These are phyloP conservation scores for Diddensiella transvaalensis DNA, from an alignment of 805 yeast species.

Conservation along the genomic window DNA sequence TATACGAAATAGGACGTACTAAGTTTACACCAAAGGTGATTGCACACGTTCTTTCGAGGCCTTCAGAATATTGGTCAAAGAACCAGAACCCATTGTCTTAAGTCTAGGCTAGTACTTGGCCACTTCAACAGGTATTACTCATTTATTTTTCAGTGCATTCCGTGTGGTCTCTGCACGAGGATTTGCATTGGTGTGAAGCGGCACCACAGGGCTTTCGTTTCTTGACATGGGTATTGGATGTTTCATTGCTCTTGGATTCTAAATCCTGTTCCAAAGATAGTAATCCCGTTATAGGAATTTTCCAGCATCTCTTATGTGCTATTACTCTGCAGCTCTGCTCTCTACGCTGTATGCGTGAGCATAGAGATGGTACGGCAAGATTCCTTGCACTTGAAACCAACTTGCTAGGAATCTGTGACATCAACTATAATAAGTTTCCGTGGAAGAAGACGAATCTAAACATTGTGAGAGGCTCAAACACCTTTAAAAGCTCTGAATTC, in stretches of 20 bases:
- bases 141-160: conserved; percentile 54
- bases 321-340: too few relatives aligned
- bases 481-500: too few relatives aligned
- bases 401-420: too few relatives aligned
- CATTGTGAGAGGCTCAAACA: too few relatives aligned
- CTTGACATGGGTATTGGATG: conserved; percentile 62
- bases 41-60: conserved; percentile 36
- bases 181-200: conserved; percentile 44
- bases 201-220: conserved; percentile 57
- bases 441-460: too few relatives aligned
- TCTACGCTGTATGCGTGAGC: too few relatives aligned
- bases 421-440: too few relatives aligned
- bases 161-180: conserved; percentile 49
- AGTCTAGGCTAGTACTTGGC: conserved; percentile 53
- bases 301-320: too few relatives aligned
- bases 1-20: background rate
- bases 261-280: conserved; percentile 5
- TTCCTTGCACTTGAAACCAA: too few relatives aligned
- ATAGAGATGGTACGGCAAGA: too few relatives aligned
- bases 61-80: conserved; percentile 45
- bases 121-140: conserved; percentile 49
- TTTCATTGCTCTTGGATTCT: conserved; percentile 48
- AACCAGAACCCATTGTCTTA: conserved; percentile 55
- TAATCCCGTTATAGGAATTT: too few relatives aligned
- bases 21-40: conserved; percentile 22